Evolutionary conservation across 805 yeast genomes (phyloP), one percentile per base, ranked within the genome.

Genomic region (Blastobotrys terrestris): DNA sequence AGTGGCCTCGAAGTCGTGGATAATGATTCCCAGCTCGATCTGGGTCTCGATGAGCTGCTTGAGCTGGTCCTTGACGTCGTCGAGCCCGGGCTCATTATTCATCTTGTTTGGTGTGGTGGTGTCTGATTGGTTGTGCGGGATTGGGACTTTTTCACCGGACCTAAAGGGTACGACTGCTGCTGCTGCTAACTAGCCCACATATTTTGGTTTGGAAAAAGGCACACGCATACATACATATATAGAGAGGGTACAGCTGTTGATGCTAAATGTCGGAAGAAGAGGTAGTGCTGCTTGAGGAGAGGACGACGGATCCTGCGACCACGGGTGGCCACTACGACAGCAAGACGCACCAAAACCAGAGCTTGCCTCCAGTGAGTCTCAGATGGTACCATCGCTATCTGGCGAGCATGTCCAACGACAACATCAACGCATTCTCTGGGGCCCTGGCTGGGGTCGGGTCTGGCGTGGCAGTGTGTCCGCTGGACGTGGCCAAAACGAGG

Each of bases 401-500:
- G n/a, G 13, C 41, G 18, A 15, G 40, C 8, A 46, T 59, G 31
- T 49, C 58, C 20, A 60, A 58, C 46, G 67, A 64, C 52, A 54
- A 59, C 31, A 76, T 89, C 39, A 81, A 86, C 13, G 94, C 98
- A 4, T 61, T 86, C 0, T 79, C 96, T 1, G 99, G 99, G 0
- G 97, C 97, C 0, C 68, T 89, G n/a, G 88, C 97, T 0, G 99
- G 99, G 1, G 85, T 94, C 59, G 64, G 87, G 5, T 83, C 97
- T 0, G 98, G 98, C 0, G 77, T 91, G 2, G 75, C 80, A 1
- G 99, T 94, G 4, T 94, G 98, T 68, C 99, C 99, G 0, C 71
- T 94, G 35, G 99, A 94, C 65, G 99, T 94, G 47, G 92, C 94
- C 13, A 94, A 94, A 68, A 94, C 99, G 3, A 73, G 96, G 60